Percentiles rank a stretch among this genome's conserved stretches.
Conservation (phyloP, 768 basidiomycete species). For the Hericium erinaceus region DNA sequence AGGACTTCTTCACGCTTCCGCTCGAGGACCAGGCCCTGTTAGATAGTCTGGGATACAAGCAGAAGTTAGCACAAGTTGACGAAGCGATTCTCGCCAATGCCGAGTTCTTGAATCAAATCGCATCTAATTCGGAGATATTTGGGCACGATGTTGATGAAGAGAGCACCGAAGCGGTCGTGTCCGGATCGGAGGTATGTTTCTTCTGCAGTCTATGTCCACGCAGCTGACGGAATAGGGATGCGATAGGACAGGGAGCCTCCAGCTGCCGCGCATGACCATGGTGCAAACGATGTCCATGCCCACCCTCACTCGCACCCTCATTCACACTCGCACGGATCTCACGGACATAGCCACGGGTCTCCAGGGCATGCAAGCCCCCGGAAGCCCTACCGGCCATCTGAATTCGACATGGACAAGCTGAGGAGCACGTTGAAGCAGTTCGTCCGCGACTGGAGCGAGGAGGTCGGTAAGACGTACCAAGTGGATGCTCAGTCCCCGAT, state of each 20-base stretch:
- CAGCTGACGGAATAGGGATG: too few species aligned
- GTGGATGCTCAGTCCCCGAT: not conserved
- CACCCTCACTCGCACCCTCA: slow-evolving; percentile 19
- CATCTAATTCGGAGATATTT: slow-evolving; percentile 77
- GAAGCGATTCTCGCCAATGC: slow-evolving; percentile 74
- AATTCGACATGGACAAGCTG: slow-evolving; percentile 84
- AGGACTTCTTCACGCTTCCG: slow-evolving; percentile 68
- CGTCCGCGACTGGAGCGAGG: slow-evolving; percentile 81
- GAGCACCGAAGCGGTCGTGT: slow-evolving; percentile 20
- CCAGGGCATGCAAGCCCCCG: slow-evolving; percentile 10
- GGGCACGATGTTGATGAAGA: slow-evolving; percentile 35
- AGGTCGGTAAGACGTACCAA: slow-evolving; percentile 34
- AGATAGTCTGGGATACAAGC: slow-evolving; percentile 59
- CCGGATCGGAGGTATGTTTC: slow-evolving; percentile 1
- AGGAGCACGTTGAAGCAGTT: slow-evolving; percentile 89
- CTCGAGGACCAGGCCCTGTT: slow-evolving; percentile 62
- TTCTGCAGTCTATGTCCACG: not conserved
- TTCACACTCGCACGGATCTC: slow-evolving; percentile 9
- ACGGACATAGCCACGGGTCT: slow-evolving; percentile 4
- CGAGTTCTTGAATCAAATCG: slow-evolving; percentile 64
- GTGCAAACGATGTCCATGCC: slow-evolving; percentile 9
- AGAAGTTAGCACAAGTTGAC: slow-evolving; percentile 75
- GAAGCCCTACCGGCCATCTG: slow-evolving; percentile 40
- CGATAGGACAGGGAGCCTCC: too few species aligned
- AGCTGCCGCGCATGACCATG: too few species aligned